These are phyloP conservation scores for Emmonsiellopsis sp. DNA, from an alignment of 2,329 filamentous ascomycete genomes.

Conservation along the genomic window DNA sequence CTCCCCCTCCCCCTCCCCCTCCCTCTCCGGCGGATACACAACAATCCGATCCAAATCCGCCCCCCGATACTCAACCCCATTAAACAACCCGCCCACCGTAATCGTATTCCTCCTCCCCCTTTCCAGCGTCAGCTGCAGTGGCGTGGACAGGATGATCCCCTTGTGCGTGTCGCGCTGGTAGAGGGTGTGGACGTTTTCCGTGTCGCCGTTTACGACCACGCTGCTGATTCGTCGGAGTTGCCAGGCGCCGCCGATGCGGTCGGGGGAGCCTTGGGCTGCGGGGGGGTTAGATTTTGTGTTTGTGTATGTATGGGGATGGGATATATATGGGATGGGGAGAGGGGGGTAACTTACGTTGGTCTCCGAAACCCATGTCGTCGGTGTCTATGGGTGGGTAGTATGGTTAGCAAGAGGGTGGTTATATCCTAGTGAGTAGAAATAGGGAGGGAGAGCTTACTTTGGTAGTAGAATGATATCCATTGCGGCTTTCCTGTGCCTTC, in stretches of 20 bases:
- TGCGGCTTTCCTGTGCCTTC: slow-evolving; percentile 44
- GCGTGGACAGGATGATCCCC: slow-evolving; percentile 50
- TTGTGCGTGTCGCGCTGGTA: slow-evolving; percentile 51
- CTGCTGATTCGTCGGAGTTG: slow-evolving; percentile 52
- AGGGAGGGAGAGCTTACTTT: slow-evolving; percentile 25
- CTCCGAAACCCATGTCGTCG: slow-evolving; percentile 54
- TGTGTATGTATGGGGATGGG: not conserved
- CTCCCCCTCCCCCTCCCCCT: not conserved
- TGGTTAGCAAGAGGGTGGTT: not conserved
- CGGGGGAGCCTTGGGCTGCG: slow-evolving; percentile 44
- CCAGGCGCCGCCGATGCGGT: slow-evolving; percentile 53
- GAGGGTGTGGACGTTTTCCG: slow-evolving; percentile 41
- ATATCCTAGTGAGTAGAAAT: not conserved
- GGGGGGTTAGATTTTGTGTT: slow-evolving; percentile 10
- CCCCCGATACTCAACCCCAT: slow-evolving; percentile 49
- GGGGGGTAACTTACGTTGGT: slow-evolving; percentile 3
- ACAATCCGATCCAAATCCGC: slow-evolving; percentile 52
- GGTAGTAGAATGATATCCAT: slow-evolving; percentile 52
- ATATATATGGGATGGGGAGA: not conserved
- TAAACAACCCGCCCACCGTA: slow-evolving; percentile 48
- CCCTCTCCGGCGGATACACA: slow-evolving; percentile 48
- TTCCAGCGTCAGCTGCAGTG: slow-evolving; percentile 45
- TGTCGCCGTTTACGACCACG: slow-evolving; percentile 49
- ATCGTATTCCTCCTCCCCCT: slow-evolving; percentile 49
- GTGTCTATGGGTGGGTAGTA: slow-evolving; percentile 26